phyloP scores from a whole-genome alignment of 345 rosid species.

The Litchi chinensis region DNA sequence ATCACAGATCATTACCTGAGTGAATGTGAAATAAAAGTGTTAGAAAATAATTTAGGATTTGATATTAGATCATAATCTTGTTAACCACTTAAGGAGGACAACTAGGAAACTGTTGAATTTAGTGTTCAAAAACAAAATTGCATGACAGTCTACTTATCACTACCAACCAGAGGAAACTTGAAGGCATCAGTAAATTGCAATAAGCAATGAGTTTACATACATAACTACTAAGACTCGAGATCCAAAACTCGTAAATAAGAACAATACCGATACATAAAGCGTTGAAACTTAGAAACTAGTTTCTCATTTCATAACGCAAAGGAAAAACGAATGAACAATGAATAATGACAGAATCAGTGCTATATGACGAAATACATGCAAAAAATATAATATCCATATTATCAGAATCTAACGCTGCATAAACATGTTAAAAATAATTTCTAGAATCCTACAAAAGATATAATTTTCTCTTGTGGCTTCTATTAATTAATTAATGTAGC shows the following conservation, averaged over 20 bases:
- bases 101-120: not conserved
- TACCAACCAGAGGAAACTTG: not conserved
- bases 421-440: constrained; percentile 2
- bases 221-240: not conserved
- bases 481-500: not conserved
- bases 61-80: no score
- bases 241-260: not conserved
- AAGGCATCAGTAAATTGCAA: not conserved
- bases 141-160: not conserved
- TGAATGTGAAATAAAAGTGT: no score
- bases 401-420: not conserved
- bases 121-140: not conserved
- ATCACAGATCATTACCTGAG: no score
- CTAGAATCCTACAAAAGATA: not conserved
- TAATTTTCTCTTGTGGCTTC: not conserved
- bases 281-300: not conserved
- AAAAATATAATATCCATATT: not conserved
- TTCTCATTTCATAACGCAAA: not conserved
- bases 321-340: not conserved
- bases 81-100: not conserved
- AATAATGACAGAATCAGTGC: not conserved
- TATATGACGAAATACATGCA: not conserved
- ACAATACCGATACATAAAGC: not conserved
- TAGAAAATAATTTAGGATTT: no score
- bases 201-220: not conserved